These are phyloP conservation scores for Macaranga tanarius DNA, from an alignment of 441 rosid genomes.

Conservation along the genomic window DNA sequence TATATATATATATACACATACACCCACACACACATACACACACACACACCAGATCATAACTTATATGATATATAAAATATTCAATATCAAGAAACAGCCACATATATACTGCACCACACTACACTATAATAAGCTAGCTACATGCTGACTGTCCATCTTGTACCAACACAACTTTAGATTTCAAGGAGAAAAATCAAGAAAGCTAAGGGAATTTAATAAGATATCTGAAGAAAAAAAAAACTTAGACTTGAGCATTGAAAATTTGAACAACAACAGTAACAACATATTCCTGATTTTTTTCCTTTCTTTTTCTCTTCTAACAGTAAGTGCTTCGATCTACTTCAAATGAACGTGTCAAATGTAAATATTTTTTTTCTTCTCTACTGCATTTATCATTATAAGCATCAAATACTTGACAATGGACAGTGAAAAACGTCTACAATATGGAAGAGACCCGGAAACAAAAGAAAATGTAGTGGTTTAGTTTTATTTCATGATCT, in stretches of 20 bases:
- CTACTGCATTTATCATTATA: constrained; percentile 22
- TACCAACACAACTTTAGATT: constrained; percentile 19
- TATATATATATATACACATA: background rate
- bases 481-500: constrained; percentile 35
- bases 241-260: constrained; percentile 19
- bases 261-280: constrained; percentile 23
- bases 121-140: constrained; percentile 12
- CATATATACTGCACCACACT: constrained; percentile 6
- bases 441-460: constrained; percentile 17
- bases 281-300: constrained; percentile 17
- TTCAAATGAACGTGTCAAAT: constrained; percentile 30
- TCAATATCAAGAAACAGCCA: constrained; percentile 13
- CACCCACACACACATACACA: too few species aligned
- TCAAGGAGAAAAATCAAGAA: background rate
- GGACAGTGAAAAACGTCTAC: background rate
- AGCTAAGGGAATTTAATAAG: too few species aligned
- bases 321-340: constrained; percentile 15
- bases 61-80: constrained; percentile 9
- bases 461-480: constrained; percentile 10
- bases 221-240: background rate
- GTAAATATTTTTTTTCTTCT: constrained; percentile 3
- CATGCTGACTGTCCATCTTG: too few species aligned
- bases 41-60: too few species aligned
- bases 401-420: constrained; percentile 12
- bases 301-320: background rate